Base-by-base conservation (phyloP, 768 basidiomycete genomes). In the Kwoniella pini region DNA sequence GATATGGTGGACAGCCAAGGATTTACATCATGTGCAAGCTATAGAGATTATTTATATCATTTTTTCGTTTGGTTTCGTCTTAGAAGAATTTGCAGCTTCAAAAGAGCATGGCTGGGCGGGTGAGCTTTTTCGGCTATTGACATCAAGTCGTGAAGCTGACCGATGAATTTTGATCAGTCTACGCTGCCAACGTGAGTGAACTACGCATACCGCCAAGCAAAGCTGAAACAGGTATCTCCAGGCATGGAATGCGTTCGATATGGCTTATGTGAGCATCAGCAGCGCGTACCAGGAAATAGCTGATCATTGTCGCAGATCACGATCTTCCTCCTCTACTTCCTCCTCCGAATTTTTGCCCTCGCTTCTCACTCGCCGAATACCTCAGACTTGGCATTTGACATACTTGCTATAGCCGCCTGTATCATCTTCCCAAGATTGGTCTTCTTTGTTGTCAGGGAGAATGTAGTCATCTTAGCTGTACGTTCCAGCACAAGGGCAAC, bases 181-280 rank as follows among this genome's bases (percentile, higher is more conserved):
- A 93, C 75, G 85, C 90, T 42, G 89, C 90, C 21, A 91, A 90
- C 71, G 90, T 89, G 73, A 71, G 70, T 53, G 21, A 11, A 4
- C 17, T 4, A 54, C n/a, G n/a, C n/a, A n/a, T n/a, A n/a, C n/a
- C n/a, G n/a, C n/a, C n/a, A n/a, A n/a, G n/a, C n/a, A n/a, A n/a
- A n/a, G n/a, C n/a, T 36, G 7, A 36, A 36, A 7, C 33, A 7
- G 33, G 33, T 7, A 15, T 36, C 7, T 36, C n/a, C 12, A 93
- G 89, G 85, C 93, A 64, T 95, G 92, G 92, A 94, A 92, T 72
- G 87, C 85, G 4, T 91, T 94, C 67, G 92, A 78, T 46, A 57
- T 74, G 57, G 90, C 77, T n/a, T 79, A 68, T 44, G 70, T 69
- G 33, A 27, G 71, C 64, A 27, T 1, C 21, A n/a, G 44, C 13